Percentiles rank a stretch among this genome's conserved stretches.
Evolutionary conservation across 257 asterid genomes (phyloP).

Genomic region (Solanum corneliomulleri): DNA sequence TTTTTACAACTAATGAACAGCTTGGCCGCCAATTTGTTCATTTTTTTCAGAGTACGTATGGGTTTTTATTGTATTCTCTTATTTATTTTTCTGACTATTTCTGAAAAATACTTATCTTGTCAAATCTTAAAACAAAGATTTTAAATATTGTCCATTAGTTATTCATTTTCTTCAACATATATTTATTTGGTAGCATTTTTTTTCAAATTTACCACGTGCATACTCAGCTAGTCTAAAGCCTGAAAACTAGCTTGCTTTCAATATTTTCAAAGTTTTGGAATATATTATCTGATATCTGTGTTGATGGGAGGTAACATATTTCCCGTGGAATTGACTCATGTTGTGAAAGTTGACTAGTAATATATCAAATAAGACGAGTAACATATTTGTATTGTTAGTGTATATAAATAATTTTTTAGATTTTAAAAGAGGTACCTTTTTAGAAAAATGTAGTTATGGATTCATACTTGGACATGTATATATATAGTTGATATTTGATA

Average conservation of each 20-base stretch:
- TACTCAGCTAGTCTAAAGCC: slow-evolving; percentile 24
- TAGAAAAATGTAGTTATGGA: background rate
- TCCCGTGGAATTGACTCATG: background rate
- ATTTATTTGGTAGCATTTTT: background rate
- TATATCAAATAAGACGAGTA: rapidly evolving
- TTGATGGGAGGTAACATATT: background rate
- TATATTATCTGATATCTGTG: background rate
- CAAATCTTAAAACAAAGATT: background rate
- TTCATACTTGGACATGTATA: background rate
- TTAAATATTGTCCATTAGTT: slow-evolving; percentile 16
- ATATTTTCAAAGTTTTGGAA: background rate
- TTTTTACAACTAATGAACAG: slow-evolving; percentile 27
- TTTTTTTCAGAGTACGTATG: background rate
- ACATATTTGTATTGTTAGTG: background rate
- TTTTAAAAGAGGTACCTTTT: slow-evolving; percentile 15
- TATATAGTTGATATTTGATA: background rate
- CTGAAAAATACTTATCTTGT: background rate
- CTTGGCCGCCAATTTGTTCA: slow-evolving; percentile 72
- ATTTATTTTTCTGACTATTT: background rate
- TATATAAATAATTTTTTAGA: background rate
- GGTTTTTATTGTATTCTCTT: background rate
- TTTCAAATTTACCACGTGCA: background rate
- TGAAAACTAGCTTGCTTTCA: slow-evolving; percentile 16
- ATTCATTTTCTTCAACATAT: background rate
- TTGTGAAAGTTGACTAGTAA: background rate